Evolutionary conservation across 345 rosid genomes (phyloP).

Genomic region (Syzygium jambos): DNA sequence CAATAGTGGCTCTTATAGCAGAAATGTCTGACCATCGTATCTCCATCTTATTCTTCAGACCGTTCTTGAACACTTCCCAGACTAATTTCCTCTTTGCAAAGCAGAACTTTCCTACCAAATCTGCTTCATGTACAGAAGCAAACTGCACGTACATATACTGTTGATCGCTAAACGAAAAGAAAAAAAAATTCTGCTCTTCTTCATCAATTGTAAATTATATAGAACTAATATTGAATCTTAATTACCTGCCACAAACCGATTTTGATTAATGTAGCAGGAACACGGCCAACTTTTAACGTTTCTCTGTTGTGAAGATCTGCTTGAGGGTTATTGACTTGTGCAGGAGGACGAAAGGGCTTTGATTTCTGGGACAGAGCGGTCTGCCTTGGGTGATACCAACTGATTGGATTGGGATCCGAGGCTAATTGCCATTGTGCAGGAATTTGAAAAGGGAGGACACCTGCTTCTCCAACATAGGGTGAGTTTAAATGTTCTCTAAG

Average conservation of each 20-base stretch:
- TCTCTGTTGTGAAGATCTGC: too few species aligned
- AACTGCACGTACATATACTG: constrained; percentile 10
- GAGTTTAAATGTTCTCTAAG: neutral
- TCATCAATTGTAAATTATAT: neutral
- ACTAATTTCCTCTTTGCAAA: constrained; percentile 48
- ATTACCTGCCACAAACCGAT: constrained; percentile 47
- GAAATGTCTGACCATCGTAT: constrained; percentile 25
- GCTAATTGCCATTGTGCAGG: neutral
- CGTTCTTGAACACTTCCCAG: constrained; percentile 42
- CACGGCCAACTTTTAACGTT: too few species aligned
- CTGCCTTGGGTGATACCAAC: neutral
- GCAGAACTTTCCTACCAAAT: constrained; percentile 50
- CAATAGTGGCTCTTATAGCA: constrained; percentile 9
- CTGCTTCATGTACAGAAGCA: constrained; percentile 17
- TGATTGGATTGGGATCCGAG: neutral
- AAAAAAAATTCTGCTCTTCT: neutral
- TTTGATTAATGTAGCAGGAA: constrained; percentile 13
- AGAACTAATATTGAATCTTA: neutral
- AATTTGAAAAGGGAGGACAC: neutral
- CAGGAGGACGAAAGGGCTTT: too few species aligned
- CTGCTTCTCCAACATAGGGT: neutral
- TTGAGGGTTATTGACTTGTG: too few species aligned
- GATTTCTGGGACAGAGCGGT: too few species aligned
- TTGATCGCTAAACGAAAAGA: neutral
- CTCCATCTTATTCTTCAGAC: constrained; percentile 31